Base-by-base conservation (phyloP, 1,139 yeast genomes). In the Hansenula sp. region DNA sequence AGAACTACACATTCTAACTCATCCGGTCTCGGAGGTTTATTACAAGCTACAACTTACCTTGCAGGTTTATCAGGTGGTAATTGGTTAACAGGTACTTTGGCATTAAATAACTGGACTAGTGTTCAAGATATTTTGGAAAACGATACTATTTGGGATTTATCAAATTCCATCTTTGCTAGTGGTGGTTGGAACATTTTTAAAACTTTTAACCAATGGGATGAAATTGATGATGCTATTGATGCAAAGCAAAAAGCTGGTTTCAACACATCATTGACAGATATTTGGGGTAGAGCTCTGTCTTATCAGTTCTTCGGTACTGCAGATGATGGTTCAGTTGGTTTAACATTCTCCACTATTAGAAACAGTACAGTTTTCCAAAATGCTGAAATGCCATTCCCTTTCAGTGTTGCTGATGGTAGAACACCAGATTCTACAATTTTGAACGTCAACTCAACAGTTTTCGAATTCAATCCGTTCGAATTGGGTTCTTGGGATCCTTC, bases 401-500 rank as follows among this genome's bases (percentile, higher is more conserved):
- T 89, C 42, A 73, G 85, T 27, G 82, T 85, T 9, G 74, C 95
- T 1, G 81, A 81, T 56, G 92, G 90, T 43, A 78, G 96, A 66
- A 71, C 79, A 19, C 95, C 95, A 12, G 81, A 78, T 29, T 63
- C 81, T 8, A 44, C 50, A 9, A 69, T 82, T 41, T 65, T 82
- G 41, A 71, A 77, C 52, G 65, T 69, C 14, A 88, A 84, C 58
- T 79, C 92, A 10, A 82, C 95, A 1, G 72, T 83, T 14, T 79
- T 85, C 47, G 97, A 89, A 62, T 69, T 85, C 54, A 84, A 76
- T 47, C 90, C 97, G 2, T 86, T 66, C 53, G 96, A 89, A 64
- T 60, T 88, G 61, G 96, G 96, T 8, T 81, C 94, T 26, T 88
- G 95, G 94, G 96, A 89, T 59, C 84, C 88, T 29, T 71, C 85